A percentile compares a stretch with the other conserved stretches of the same genome.
phyloP scores from a whole-genome alignment of 345 rosid species.

The Chamaenerion angustifolium region DNA sequence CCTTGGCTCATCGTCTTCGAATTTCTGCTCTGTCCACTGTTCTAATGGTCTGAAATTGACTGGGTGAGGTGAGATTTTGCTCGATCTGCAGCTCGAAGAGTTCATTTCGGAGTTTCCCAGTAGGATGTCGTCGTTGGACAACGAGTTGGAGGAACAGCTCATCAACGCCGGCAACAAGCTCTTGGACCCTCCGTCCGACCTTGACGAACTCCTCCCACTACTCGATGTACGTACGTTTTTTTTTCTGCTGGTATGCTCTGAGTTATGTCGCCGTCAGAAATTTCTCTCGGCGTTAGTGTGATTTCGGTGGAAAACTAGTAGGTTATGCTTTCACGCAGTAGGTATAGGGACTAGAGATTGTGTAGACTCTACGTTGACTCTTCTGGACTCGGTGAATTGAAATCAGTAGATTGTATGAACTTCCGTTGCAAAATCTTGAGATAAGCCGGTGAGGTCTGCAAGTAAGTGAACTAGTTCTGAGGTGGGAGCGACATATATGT shows the following conservation, averaged over 20 bases:
- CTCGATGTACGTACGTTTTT: slow-evolving; percentile 51
- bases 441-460: too few species aligned
- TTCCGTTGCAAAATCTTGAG: too few species aligned
- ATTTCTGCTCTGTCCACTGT: not conserved
- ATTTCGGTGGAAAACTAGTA: too few species aligned
- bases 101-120: not conserved
- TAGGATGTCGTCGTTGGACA: slow-evolving; percentile 29
- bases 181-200: slow-evolving; percentile 47
- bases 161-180: slow-evolving; percentile 59
- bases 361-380: too few species aligned
- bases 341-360: too few species aligned
- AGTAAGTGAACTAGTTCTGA: too few species aligned
- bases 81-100: slow-evolving; percentile 3
- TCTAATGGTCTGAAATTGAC: slow-evolving; percentile 2
- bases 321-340: too few species aligned
- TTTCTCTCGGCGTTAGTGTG: not conserved
- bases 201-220: slow-evolving; percentile 63
- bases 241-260: not conserved
- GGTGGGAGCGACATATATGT: too few species aligned
- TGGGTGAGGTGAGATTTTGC: not conserved
- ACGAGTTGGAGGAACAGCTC: slow-evolving; percentile 55
- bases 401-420: too few species aligned
- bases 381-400: too few species aligned
- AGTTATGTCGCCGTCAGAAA: not conserved
- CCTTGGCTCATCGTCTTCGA: not conserved